Percentiles rank a stretch among this genome's conserved stretches.
Evolutionary conservation across 306 rosid species (phyloP).

Genomic region (Senna siamea): DNA sequence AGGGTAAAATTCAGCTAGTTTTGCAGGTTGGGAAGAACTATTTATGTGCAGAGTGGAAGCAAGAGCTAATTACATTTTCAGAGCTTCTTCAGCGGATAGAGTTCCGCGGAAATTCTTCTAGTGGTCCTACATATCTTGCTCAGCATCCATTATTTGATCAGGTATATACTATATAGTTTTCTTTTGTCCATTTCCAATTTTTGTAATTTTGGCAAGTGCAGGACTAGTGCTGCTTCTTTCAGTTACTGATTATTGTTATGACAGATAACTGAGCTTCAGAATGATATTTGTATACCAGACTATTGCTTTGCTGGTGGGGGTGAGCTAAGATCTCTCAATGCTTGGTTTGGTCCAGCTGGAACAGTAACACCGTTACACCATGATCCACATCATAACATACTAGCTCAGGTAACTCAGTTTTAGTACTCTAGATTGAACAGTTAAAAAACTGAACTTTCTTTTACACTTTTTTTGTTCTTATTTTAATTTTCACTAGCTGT

Average conservation of each 20-base stretch:
- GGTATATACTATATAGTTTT: conserved; percentile 47
- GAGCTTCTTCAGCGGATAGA: conserved; percentile 86
- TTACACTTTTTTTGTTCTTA: neutral
- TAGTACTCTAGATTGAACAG: neutral
- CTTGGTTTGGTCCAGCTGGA: conserved; percentile 99
- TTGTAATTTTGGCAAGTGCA: conserved; percentile 20
- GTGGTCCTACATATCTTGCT: conserved; percentile 80
- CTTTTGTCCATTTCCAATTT: neutral
- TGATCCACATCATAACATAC: conserved; percentile 94
- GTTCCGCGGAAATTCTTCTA: conserved; percentile 48
- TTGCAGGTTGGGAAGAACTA: conserved; percentile 93
- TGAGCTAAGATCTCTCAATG: conserved; percentile 85
- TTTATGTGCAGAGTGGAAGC: conserved; percentile 88
- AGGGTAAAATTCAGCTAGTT: conserved; percentile 41
- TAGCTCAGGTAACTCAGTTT: conserved; percentile 75
- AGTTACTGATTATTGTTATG: conserved; percentile 34
- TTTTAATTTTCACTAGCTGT: conserved; percentile 25
- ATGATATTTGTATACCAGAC: conserved; percentile 90
- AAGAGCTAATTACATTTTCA: conserved; percentile 85
- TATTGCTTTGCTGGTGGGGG: conserved; percentile 88
- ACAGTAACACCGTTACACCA: conserved; percentile 96
- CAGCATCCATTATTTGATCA: conserved; percentile 97
- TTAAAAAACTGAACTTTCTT: conserved; percentile 21
- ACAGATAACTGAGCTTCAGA: conserved; percentile 80
- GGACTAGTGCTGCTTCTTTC: conserved; percentile 6